Conservation (phyloP, 176 grass and related monocot species). For the Zea mays region Zm-B73-REFERENCE-NAM-5.0 NC_050105.1:71338501-71339000, state of each 20-base stretch:
- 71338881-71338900: background rate
- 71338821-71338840: background rate
- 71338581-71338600: constrained; percentile 39
- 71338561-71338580: constrained; percentile 26
- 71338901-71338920: background rate
- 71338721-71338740: too few species aligned
- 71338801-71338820: background rate
- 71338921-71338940: background rate
- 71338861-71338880: constrained; percentile 18
- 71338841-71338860: background rate
- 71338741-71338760: too few species aligned
- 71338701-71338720: too few species aligned
- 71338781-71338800: constrained; percentile 7
- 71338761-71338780: constrained; percentile 34
- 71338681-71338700: too few species aligned
- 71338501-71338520: constrained; percentile 39
- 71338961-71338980: too few species aligned
- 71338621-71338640: too few species aligned
- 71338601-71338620: constrained; percentile 28
- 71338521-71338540: background rate
- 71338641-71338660: too few species aligned
- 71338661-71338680: too few species aligned
- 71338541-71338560: background rate
- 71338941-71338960: too few species aligned
- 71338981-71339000: too few species aligned